A percentile compares a stretch with the other conserved stretches of the same genome.
These are phyloP conservation scores for Capsicum baccatum DNA, from an alignment of 257 asterid species.

Conservation along the genomic window DNA sequence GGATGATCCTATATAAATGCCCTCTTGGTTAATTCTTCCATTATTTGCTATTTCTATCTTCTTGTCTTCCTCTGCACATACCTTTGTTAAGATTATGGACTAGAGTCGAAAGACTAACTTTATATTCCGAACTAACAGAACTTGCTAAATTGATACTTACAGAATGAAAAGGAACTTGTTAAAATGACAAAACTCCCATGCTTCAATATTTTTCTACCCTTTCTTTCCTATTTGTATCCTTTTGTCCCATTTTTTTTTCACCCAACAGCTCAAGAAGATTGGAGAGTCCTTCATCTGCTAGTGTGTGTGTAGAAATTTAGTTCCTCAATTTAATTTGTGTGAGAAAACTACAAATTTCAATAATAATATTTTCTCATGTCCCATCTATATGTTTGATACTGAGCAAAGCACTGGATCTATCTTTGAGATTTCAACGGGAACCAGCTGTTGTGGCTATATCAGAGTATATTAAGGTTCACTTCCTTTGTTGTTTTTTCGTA, in stretches of 20 bases:
- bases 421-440: conserved; percentile 77
- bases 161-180: background rate
- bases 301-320: background rate
- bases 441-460: conserved; percentile 97
- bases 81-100: conserved; percentile 24
- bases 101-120: background rate
- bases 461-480: conserved; percentile 43
- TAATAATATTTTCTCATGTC: conserved; percentile 50
- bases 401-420: conserved; percentile 73
- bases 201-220: background rate
- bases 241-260: background rate
- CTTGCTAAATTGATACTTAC: background rate
- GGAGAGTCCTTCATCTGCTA: background rate
- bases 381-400: conserved; percentile 69
- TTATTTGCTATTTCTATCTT: background rate
- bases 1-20: background rate
- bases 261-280: background rate
- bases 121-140: background rate
- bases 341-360: background rate
- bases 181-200: background rate
- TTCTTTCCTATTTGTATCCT: background rate
- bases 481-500: no score
- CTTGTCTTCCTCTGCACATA: background rate
- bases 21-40: background rate
- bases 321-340: conserved; percentile 6